phyloP scores from a whole-genome alignment of 768 basidiomycete species.

The Phanerodontia chrysosporium region DNA sequence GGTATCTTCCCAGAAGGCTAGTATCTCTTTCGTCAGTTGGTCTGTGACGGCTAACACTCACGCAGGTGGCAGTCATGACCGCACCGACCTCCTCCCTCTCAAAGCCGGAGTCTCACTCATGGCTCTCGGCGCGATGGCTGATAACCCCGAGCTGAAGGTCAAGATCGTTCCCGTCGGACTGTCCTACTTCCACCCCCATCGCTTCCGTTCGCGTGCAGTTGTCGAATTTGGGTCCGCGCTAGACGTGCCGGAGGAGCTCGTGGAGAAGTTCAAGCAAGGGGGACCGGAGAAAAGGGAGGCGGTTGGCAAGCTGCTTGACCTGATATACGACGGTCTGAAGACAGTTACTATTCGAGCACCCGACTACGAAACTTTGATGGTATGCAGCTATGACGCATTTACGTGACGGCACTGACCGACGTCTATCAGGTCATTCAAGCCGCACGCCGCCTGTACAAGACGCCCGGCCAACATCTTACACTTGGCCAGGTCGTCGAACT shows the following conservation, averaged over 20 bases:
- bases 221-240: conserved; percentile 91
- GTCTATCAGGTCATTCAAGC: conserved; percentile 86
- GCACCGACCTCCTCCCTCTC: conserved; percentile 88
- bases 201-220: conserved; percentile 91
- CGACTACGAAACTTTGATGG: conserved; percentile 97
- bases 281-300: conserved; percentile 83
- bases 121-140: conserved; percentile 95
- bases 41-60: neutral
- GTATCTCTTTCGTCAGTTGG: conserved; percentile 2
- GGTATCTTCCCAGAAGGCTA: conserved; percentile 98
- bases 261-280: conserved; percentile 86
- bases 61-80: conserved; percentile 92
- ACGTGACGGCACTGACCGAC: conserved; percentile 1
- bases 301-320: conserved; percentile 77
- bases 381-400: conserved; percentile 22
- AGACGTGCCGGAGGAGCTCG: conserved; percentile 78
- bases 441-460: conserved; percentile 87
- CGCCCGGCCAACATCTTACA: conserved; percentile 90
- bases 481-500: conserved; percentile 94
- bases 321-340: conserved; percentile 88
- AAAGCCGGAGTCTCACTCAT: conserved; percentile 97
- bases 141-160: conserved; percentile 76
- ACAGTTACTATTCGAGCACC: conserved; percentile 92
- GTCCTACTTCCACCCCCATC: conserved; percentile 64
- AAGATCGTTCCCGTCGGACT: conserved; percentile 83